phyloP scores from a whole-genome alignment of 805 yeast species.

The Yarrowia deformans region DNA sequence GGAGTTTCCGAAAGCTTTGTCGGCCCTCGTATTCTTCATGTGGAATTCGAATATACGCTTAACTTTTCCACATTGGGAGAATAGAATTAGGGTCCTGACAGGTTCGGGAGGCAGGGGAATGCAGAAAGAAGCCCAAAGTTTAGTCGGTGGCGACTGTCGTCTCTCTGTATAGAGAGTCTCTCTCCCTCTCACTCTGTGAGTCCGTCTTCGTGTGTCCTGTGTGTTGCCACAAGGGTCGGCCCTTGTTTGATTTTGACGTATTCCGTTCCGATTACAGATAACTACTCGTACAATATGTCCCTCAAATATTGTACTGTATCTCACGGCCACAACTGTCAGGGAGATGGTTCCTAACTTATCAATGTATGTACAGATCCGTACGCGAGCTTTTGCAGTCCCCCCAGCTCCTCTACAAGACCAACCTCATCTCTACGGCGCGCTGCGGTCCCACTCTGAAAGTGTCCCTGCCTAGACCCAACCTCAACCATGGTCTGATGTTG shows the following conservation, averaged over 20 bases:
- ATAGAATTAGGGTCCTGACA: conserved; percentile 13
- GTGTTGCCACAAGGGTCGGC: conserved; percentile 20
- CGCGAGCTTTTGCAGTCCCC: too few relatives aligned
- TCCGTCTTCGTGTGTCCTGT: background rate
- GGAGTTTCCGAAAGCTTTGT: conserved; percentile 33
- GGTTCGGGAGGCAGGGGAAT: conserved; percentile 39
- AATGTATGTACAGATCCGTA: too few relatives aligned
- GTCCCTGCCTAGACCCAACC: conserved; percentile 15
- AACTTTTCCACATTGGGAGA: conserved; percentile 32
- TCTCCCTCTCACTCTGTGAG: background rate
- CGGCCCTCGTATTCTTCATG: conserved; percentile 35
- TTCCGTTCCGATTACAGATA: background rate
- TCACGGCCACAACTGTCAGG: background rate
- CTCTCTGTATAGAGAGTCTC: background rate
- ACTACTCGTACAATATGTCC: background rate
- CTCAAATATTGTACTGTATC: background rate
- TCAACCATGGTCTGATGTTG: conserved; percentile 33
- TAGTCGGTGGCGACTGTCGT: conserved; percentile 29
- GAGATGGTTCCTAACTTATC: background rate
- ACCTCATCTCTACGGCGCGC: background rate
- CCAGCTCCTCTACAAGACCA: background rate
- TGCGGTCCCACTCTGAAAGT: conserved; percentile 5
- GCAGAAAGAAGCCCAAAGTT: conserved; percentile 32
- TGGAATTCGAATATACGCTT: conserved; percentile 32
- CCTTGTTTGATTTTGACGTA: background rate